Evolutionary conservation across 2,329 filamentous ascomycete species (phyloP), one percentile per base, ranked within the genome.

Genomic region (Alternaria postmessia): DNA sequence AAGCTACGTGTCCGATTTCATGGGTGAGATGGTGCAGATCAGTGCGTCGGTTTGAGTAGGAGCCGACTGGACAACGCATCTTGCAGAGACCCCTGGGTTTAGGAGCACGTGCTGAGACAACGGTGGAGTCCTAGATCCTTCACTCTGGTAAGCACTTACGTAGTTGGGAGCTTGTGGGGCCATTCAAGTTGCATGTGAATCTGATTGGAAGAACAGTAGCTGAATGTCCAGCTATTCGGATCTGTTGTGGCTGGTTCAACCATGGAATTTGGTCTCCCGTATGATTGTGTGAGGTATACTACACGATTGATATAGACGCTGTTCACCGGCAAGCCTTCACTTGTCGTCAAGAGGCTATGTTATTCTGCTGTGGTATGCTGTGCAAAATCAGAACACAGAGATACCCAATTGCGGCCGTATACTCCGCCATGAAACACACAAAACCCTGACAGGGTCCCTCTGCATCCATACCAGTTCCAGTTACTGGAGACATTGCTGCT

Each of bases 51-150:
- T 75, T 69, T 62, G 51, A 63, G 59, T 58, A 62, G 52, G 53
- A 49, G 46, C 51, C 42, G 42, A 57, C 62, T 67, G 62, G 75
- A 73, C 76, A 79, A 66, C 76, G 70, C 75, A 79, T 77, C 72
- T 62, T 73, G 75, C 76, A 78, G 73, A 48, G 16, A 49, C 20
- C 28, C 41, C 52, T 36, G 41, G 39, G 38, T 20, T 38, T 44
- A 12, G 3, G 32, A 58, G 51, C 46, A 63, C 52, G 54, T 54
- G 52, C 41, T 39, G 51, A 30, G 54, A 38, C 55, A 59, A 52
- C 47, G 51, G 52, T 18, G 51, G 44, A 26, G 30, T 28, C 44
- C 51, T 34, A 30, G 22, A 53, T 34, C 22, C 32, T 38, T 42
- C 22, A 30, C n/a, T 28, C n/a, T 24, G 28, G 54, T 32, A 53